Evolutionary conservation across 495 filamentous ascomycete genomes (phyloP).

Genomic region (Penicillium mononematosum): DNA sequence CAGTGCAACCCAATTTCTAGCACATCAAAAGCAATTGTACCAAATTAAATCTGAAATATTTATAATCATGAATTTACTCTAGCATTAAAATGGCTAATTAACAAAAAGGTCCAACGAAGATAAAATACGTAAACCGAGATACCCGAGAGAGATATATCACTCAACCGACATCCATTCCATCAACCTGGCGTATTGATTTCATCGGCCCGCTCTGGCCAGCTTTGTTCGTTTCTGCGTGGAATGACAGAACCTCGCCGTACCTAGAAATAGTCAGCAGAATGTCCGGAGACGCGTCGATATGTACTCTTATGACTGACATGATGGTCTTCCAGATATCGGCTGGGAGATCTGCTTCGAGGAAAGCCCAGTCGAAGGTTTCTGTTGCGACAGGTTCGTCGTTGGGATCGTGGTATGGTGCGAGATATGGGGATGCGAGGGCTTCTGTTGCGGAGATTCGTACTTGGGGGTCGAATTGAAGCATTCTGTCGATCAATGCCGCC

Average conservation of each 20-base stretch:
- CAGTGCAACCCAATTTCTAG: not conserved
- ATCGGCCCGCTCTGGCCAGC: constrained; percentile 4
- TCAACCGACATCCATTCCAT: constrained; percentile 23
- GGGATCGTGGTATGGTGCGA: constrained; percentile 94
- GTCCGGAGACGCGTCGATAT: not conserved
- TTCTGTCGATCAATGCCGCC: constrained; percentile 83
- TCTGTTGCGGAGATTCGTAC: constrained; percentile 79
- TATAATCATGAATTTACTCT: not conserved
- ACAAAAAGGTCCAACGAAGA: not conserved
- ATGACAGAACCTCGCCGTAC: constrained; percentile 98
- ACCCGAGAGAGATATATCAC: not conserved
- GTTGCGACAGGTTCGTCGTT: constrained; percentile 90
- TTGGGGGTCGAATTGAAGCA: constrained; percentile 94
- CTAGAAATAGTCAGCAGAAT: constrained; percentile 43
- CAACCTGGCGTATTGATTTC: constrained; percentile 1
- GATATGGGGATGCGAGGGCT: constrained; percentile 82
- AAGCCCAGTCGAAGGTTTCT: constrained; percentile 97
- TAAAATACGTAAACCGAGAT: not conserved
- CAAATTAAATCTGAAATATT: not conserved
- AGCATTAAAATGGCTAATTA: not conserved
- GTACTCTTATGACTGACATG: constrained; percentile 63
- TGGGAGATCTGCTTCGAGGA: constrained; percentile 93
- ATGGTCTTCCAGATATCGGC: constrained; percentile 99
- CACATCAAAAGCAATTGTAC: not conserved
- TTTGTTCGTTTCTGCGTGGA: constrained; percentile 61